Base-by-base conservation (phyloP, 805 yeast species). In the Suhomyces emberorum region DNA sequence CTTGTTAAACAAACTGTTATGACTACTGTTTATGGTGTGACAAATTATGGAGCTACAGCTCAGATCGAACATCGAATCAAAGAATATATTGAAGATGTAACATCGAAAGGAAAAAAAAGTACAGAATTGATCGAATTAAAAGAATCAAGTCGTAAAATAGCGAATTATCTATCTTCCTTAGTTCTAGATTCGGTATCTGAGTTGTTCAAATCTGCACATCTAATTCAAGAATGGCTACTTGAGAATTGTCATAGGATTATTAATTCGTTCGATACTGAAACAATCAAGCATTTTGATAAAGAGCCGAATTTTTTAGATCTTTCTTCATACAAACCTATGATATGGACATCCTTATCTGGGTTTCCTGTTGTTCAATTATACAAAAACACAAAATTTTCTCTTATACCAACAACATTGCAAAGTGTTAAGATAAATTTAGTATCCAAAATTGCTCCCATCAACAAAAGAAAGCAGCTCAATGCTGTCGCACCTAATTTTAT, bases 1-100 rank as follows among this genome's bases (percentile, higher is more conserved):
- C 42, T 67, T 15, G 51, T 69, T 27, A 69, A 69, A 43, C 64
- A 65, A 34, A 67, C 73, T 1, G 63, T 67, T 4, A 69, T 69
- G 74, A 69, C 74, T 4, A 60, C 66, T 4, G 74, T 69, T 1
- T 69, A 69, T 42, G 73, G 74, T 0, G 73, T 69, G 2, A 68
- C 72, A 0, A 25, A 32, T 1, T 58, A 34, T 44, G 74, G 74
- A 0, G 72, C 67, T 1, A 39, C 52, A 1, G 32, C 35, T 7
- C 74, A 69, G 44, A 54, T 69, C n/a, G 20, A 43, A 3, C 48
- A 42, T 19, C 38, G 51, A 28, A 44, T 59, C 16, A 44, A 52
- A 26, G 61, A 53, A 4, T 32, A 52, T 5, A 35, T 59, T 4
- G 48, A 50, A 12, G 49, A 16, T 21, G 4, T 17, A 4, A 17